Percentiles rank a stretch among this genome's conserved stretches.
Evolutionary conservation across 2,329 filamentous ascomycete genomes (phyloP).

Genomic region (Didymella segeticola): DNA sequence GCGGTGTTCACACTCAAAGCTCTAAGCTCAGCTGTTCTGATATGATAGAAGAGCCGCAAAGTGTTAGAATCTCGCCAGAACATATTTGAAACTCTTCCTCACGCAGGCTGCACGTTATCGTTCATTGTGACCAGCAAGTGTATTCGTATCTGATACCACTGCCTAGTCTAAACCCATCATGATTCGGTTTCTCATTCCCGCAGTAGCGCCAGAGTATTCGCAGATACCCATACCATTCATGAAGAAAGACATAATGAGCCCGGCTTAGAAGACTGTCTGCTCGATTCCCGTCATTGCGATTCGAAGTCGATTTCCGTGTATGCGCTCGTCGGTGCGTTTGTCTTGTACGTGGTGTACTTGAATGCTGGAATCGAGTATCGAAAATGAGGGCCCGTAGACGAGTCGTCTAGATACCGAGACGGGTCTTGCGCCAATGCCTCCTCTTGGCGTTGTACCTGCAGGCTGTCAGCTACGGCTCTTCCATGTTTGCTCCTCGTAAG

Average conservation of each 20-base stretch:
- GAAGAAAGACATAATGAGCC: constrained; percentile 23
- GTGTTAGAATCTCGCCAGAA: background rate
- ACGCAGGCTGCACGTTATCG: constrained; percentile 13
- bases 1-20: too few relatives aligned
- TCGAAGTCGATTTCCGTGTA: constrained; percentile 40
- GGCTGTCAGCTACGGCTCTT: constrained; percentile 20
- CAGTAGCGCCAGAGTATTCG: constrained; percentile 46
- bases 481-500: background rate
- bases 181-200: constrained; percentile 43
- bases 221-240: constrained; percentile 21
- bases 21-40: too few relatives aligned
- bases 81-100: constrained; percentile 9
- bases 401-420: constrained; percentile 91
- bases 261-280: constrained; percentile 32
- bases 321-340: constrained; percentile 36
- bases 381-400: constrained; percentile 50
- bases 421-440: constrained; percentile 99
- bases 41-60: background rate
- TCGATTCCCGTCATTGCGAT: constrained; percentile 29
- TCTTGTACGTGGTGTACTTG: constrained; percentile 16
- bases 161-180: constrained; percentile 48
- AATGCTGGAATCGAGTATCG: constrained; percentile 40
- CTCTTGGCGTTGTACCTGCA: constrained; percentile 99
- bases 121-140: constrained; percentile 44
- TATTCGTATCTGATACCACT: constrained; percentile 40